Conservation (phyloP, 139 green algal genomes). For the Tetradesmus lagerheimii region DNA sequence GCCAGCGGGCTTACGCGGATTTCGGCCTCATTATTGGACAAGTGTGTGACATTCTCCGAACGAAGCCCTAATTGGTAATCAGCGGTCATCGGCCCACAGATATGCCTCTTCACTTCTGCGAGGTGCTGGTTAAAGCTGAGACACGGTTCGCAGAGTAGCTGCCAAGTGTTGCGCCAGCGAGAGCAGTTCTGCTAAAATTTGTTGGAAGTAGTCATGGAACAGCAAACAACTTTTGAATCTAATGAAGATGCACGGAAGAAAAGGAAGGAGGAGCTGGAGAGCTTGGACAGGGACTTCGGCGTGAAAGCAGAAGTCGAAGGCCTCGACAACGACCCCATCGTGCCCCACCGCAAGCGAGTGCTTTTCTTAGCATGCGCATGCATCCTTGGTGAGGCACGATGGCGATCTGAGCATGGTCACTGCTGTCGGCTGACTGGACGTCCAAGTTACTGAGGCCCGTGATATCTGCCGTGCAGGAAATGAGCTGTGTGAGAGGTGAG, state of each 20-base stretch:
- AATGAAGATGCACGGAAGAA: background rate
- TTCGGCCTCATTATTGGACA: too few species aligned
- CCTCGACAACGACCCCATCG: background rate
- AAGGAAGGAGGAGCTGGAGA: background rate
- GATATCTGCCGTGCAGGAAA: conserved; percentile 62
- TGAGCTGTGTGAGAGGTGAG: conserved; percentile 84
- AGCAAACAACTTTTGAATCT: background rate
- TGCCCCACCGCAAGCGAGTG: background rate
- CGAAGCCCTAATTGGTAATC: too few species aligned
- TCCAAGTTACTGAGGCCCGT: background rate
- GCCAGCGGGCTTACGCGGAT: too few species aligned
- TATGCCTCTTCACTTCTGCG: too few species aligned
- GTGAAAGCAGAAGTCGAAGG: background rate
- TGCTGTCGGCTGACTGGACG: background rate
- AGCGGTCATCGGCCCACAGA: too few species aligned
- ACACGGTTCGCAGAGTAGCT: background rate
- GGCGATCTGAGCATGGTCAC: background rate
- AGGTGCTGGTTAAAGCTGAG: background rate
- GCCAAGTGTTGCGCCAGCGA: background rate
- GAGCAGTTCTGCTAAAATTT: background rate
- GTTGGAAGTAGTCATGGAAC: background rate
- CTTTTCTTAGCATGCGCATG: conserved; percentile 33
- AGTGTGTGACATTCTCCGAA: too few species aligned
- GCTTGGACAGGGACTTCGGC: conserved; percentile 35
- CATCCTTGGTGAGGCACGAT: conserved; percentile 33